phyloP scores from a whole-genome alignment of 2,329 filamentous ascomycete species.

The Decorospora gaudefroyi region DNA sequence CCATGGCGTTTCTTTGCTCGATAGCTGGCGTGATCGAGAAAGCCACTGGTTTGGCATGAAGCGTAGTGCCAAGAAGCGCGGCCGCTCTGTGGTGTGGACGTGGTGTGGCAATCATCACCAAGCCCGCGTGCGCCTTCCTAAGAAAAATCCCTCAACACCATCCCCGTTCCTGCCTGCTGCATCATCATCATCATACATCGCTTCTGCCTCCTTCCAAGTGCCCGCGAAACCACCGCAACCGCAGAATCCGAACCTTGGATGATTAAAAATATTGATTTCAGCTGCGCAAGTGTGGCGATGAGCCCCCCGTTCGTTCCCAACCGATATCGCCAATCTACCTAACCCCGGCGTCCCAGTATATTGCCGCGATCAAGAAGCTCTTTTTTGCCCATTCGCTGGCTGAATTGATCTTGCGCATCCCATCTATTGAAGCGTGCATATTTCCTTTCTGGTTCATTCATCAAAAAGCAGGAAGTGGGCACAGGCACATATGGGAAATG shows the following conservation, averaged over 20 bases:
- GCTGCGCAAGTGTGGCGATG: constrained; percentile 18
- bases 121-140: constrained; percentile 5
- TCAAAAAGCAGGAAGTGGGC: constrained; percentile 1
- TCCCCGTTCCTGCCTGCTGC: too few relatives aligned
- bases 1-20: constrained; percentile 21
- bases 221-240: too few relatives aligned
- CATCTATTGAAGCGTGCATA: too few relatives aligned
- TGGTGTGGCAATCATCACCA: constrained; percentile 24
- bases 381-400: constrained; percentile 13
- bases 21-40: constrained; percentile 5
- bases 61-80: constrained; percentile 21
- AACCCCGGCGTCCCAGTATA: constrained; percentile 11
- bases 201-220: too few relatives aligned
- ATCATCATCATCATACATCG: constrained; percentile 19
- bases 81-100: too few relatives aligned
- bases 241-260: too few relatives aligned
- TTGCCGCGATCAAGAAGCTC: constrained; percentile 7
- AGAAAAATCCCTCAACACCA: constrained; percentile 24
- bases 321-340: constrained; percentile 14
- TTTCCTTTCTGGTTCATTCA: not conserved
- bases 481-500: not conserved
- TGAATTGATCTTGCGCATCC: constrained; percentile 8
- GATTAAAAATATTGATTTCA: constrained; percentile 16
- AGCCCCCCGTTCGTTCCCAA: constrained; percentile 2
- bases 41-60: constrained; percentile 11